These are phyloP conservation scores for Cyberlindnera japonica DNA, from an alignment of 805 yeast species.

Conservation along the genomic window DNA sequence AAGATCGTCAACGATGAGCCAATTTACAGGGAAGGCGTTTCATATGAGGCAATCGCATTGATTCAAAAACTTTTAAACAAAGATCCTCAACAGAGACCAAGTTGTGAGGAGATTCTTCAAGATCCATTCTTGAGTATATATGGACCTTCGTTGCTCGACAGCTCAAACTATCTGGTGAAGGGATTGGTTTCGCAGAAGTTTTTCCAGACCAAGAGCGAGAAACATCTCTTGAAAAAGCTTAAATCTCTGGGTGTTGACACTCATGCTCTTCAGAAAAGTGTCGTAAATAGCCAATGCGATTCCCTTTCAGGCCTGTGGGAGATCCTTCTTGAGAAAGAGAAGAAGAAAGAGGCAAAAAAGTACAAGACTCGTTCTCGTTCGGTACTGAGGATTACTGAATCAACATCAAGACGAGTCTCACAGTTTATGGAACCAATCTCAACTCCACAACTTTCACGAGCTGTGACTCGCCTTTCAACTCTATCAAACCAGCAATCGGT, in stretches of 20 bases:
- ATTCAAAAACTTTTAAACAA: conserved; percentile 57
- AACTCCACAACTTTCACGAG: conserved; percentile 27
- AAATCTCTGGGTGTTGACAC: conserved; percentile 61
- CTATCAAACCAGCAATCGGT: conserved; percentile 2
- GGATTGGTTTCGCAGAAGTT: conserved; percentile 37
- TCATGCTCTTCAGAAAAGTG: conserved; percentile 54
- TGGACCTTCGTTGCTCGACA: conserved; percentile 40
- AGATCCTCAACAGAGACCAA: conserved; percentile 61
- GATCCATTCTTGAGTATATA: conserved; percentile 48
- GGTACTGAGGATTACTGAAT: conserved; percentile 27
- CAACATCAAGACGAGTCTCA: conserved; percentile 28
- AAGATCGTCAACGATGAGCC: conserved; percentile 70
- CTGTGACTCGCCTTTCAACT: conserved; percentile 25
- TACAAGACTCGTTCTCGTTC: conserved; percentile 35
- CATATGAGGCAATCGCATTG: conserved; percentile 48
- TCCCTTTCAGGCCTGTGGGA: conserved; percentile 74
- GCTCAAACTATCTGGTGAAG: conserved; percentile 34
- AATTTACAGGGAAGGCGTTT: conserved; percentile 41
- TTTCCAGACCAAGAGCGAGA: conserved; percentile 61
- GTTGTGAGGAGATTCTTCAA: conserved; percentile 45
- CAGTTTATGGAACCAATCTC: conserved; percentile 26
- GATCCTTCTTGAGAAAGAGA: conserved; percentile 50
- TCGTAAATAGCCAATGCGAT: conserved; percentile 59
- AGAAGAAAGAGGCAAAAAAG: conserved; percentile 29
- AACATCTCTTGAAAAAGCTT: conserved; percentile 54